Evolutionary conservation across 495 filamentous ascomycete genomes (phyloP).

Genomic region (Cudoniella acicularis): DNA sequence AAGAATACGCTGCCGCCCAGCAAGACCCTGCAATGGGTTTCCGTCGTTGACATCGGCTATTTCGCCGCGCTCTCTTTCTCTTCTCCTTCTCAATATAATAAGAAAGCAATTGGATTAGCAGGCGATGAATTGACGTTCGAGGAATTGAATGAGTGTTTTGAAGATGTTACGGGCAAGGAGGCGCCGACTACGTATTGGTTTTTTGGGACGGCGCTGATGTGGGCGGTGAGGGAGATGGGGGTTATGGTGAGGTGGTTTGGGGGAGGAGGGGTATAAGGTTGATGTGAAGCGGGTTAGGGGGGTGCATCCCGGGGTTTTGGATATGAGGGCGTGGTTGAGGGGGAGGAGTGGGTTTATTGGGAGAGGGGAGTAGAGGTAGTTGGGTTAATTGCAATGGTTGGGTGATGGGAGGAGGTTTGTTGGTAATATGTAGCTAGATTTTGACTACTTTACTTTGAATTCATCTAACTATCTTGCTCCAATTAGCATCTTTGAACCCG

Average conservation of each 20-base stretch:
- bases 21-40: constrained; percentile 50
- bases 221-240: constrained; percentile 32
- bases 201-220: constrained; percentile 32
- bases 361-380: neutral
- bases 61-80: constrained; percentile 59
- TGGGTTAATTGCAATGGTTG: too few species aligned
- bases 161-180: constrained; percentile 31
- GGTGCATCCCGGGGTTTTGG: constrained; percentile 34
- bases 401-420: too few species aligned
- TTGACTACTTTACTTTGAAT: too few species aligned
- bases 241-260: constrained; percentile 55
- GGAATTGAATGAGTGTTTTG: constrained; percentile 33
- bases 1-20: constrained; percentile 20
- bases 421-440: too few species aligned
- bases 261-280: constrained; percentile 40
- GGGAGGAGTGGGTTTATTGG: neutral
- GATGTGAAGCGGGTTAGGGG: constrained; percentile 34
- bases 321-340: constrained; percentile 37
- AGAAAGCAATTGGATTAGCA: constrained; percentile 36
- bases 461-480: too few species aligned
- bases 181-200: constrained; percentile 32
- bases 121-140: constrained; percentile 41
- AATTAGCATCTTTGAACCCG: too few species aligned
- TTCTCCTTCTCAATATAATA: constrained; percentile 32
- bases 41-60: constrained; percentile 56